These are phyloP conservation scores for Zoysia pacifica DNA, from an alignment of 176 grass and related monocot genomes.

Conservation along the genomic window DNA sequence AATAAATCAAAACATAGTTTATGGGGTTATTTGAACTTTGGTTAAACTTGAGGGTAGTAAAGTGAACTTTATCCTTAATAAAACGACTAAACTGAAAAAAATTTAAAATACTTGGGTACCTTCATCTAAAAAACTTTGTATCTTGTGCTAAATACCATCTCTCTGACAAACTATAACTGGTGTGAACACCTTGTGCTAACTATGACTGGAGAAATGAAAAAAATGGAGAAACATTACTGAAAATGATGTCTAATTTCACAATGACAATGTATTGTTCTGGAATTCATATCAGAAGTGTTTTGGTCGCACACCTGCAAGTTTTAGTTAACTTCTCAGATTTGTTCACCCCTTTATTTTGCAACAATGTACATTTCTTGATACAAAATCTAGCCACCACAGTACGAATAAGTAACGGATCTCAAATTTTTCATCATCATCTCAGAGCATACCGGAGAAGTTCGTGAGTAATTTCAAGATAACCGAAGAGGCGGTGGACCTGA, in stretches of 20 bases:
- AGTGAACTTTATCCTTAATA: too few species aligned
- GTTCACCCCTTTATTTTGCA: not conserved
- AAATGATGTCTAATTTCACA: not conserved
- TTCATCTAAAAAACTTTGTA: too few species aligned
- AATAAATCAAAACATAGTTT: too few species aligned
- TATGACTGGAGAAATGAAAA: not conserved
- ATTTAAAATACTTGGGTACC: too few species aligned
- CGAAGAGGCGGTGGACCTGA: slow-evolving; percentile 24
- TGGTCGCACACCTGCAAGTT: not conserved
- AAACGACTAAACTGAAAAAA: too few species aligned
- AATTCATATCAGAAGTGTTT: not conserved
- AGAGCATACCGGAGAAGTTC: slow-evolving; percentile 54
- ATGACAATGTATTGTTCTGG: not conserved
- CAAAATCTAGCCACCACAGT: too few species aligned
- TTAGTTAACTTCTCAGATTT: not conserved
- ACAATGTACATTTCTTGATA: not conserved
- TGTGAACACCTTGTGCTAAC: too few species aligned
- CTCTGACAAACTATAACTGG: too few species aligned
- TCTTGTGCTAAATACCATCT: too few species aligned
- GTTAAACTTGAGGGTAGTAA: too few species aligned
- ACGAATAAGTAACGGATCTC: not conserved
- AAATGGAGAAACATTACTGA: not conserved
- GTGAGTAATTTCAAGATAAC: slow-evolving; percentile 34
- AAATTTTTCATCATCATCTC: not conserved
- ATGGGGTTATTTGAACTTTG: too few species aligned